Base-by-base conservation (phyloP, 176 grass and related monocot species). In the Echinochloa phyllopogon region DNA sequence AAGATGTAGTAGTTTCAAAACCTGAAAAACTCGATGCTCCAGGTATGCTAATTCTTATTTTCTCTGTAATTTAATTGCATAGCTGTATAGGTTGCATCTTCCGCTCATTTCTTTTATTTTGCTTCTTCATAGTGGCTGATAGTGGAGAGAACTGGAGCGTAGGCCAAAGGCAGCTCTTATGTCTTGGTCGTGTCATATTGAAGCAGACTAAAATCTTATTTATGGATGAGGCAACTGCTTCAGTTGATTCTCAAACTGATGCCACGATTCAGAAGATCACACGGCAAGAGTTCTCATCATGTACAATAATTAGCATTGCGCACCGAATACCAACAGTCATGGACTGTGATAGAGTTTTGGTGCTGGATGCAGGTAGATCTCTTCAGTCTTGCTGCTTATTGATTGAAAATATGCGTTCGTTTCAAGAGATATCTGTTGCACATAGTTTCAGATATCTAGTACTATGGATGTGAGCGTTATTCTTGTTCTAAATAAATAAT, bases 181-280 rank as follows among this genome's bases (percentile, higher is more conserved):
- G 95, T 42, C 81, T 98, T 57, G 93, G 95, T 3, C 89, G 95
- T 37, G 95, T 98, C 29, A 93, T 98, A 72, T 60, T 98, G 66
- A 95, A 95, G 76, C 90, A 41, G 39, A 92, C 87, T 36, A 82
- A 69, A 41, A 92, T 98, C 49, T 78, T 98, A 42, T 93, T 98
- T 61, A 98, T 98, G 95, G 95, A 98, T 58, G 95, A 98, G 80
- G 95, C 95, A 74, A 98, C 95, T 62, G 95, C 95, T 57, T 98
- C 95, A 21, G 93, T 98, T 7, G 95, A 98, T 81, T 98, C 95
- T 25, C 93, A 98, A 80, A 98, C 96, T 9, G 96, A 98, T 42
- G 89, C 93, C 13, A 82, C 78, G 6, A 98, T 98, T 59, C 96
- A 98, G 81, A 93, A 82, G 75, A 94, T 98, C 42, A 98, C 91